Base-by-base conservation (phyloP, 2,329 filamentous ascomycete genomes). In the Furcasterigmium furcatum region DNA sequence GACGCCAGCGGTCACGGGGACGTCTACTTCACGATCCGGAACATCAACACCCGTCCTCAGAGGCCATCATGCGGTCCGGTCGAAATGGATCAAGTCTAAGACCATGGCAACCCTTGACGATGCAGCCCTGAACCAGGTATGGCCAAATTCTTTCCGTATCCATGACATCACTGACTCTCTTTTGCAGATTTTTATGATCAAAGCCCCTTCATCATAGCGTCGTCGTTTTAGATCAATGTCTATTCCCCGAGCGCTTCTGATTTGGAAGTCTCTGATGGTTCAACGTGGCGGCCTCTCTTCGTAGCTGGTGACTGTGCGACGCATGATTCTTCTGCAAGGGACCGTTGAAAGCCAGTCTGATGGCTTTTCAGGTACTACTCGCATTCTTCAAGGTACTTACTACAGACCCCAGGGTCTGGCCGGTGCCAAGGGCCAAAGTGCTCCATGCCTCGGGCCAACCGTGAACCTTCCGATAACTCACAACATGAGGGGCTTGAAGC, bases 41-140 rank as follows among this genome's bases (percentile, higher is more conserved):
- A 71, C 66, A 38, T 72, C 72, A 22, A 76, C 70, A 24, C 73
- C 74, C 10, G 35, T 51, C 13, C 47, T 70, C 63, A 49, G 67
- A 66, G 82, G 77, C 41, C 79, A 90, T 52, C 88, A 91, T 62
- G 79, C 87, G 45, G 82, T 91, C 39, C 76, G 92, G 52, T 83
- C 88, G 54, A 79, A 89, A 49, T 89, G 91, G 65, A 96, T 97
- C 58, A 86, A 86, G 46, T 88, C 94, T 57, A 97, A 97, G 73
- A 84, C 83, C 57, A 81, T 85, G 71, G 91, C 91, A 3, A 79
- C 91, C 47, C 79, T 90, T 71, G 88, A 96, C 64, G 78, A 84
- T 41, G 83, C 86, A 59, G 88, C 91, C 13, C 68, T 97, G 59
- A 92, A 91, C 63, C 91, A 96, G 82, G 88, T 91, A 70, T 64